These are phyloP conservation scores for Penicillium salamii DNA, from an alignment of 495 filamentous ascomycete genomes.

Conservation along the genomic window DNA sequence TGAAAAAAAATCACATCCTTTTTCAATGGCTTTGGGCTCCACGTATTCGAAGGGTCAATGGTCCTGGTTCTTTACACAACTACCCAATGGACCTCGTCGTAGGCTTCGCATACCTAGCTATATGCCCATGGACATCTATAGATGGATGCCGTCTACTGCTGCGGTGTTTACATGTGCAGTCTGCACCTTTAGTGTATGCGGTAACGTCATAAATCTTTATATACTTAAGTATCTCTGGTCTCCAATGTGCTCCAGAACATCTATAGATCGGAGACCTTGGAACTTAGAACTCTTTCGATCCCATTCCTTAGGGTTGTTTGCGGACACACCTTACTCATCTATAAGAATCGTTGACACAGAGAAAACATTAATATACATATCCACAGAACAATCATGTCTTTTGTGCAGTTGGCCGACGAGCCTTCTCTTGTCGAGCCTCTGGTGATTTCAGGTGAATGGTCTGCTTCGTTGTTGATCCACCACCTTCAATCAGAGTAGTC, in stretches of 20 bases:
- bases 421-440: neutral
- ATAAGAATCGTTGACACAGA: neutral
- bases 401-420: neutral
- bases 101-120: too few species aligned
- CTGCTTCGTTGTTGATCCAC: neutral
- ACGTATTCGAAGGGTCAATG: neutral
- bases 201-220: too few species aligned
- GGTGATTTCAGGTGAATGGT: neutral
- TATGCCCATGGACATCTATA: too few species aligned
- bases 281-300: too few species aligned
- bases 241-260: too few species aligned
- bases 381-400: neutral
- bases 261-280: too few species aligned
- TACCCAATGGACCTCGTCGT: too few species aligned
- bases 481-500: neutral
- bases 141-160: too few species aligned
- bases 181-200: neutral
- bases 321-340: neutral
- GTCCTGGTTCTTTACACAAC: too few species aligned
- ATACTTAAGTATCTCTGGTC: too few species aligned
- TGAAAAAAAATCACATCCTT: conserved; percentile 19
- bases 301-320: too few species aligned
- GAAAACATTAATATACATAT: neutral
- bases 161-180: too few species aligned
- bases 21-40: conserved; percentile 6